phyloP scores from a whole-genome alignment of 768 basidiomycete genomes.

The Sporobolomyces pararoseus region DNA sequence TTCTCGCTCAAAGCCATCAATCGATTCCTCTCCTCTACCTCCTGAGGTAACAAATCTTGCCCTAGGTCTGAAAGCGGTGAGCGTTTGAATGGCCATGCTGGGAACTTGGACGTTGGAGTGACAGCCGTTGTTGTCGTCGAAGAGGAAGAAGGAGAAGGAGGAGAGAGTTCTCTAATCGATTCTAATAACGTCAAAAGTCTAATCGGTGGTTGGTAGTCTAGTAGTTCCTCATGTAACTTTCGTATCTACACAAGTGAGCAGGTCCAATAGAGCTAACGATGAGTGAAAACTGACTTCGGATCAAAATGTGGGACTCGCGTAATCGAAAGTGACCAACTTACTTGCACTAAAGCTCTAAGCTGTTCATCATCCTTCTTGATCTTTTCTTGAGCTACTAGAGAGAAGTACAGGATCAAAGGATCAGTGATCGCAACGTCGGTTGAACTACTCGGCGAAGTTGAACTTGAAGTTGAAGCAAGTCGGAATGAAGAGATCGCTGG shows the following conservation, averaged over 20 bases:
- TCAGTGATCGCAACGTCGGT: slow-evolving; percentile 47
- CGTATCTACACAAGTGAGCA: slow-evolving; percentile 51
- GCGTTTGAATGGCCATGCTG: slow-evolving; percentile 38
- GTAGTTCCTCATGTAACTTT: slow-evolving; percentile 54
- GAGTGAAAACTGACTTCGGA: slow-evolving; percentile 7
- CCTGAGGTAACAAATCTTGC: slow-evolving; percentile 42
- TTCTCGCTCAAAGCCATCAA: slow-evolving; percentile 20
- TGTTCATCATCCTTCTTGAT: slow-evolving; percentile 59
- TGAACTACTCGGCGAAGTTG: not conserved
- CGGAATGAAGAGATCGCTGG: not conserved
- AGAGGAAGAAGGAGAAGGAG: slow-evolving; percentile 8
- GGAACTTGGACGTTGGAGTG: not conserved
- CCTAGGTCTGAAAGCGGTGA: slow-evolving; percentile 40
- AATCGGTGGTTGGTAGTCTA: slow-evolving; percentile 57
- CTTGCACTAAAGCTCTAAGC: slow-evolving; percentile 58
- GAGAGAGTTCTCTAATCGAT: slow-evolving; percentile 34
- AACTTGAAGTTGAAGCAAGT: not conserved
- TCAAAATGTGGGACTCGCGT: not conserved
- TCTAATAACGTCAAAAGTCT: slow-evolving; percentile 49
- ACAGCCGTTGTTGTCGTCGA: not conserved
- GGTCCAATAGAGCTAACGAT: not conserved
- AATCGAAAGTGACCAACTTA: slow-evolving; percentile 42
- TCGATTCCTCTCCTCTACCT: slow-evolving; percentile 37
- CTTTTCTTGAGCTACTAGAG: slow-evolving; percentile 54
- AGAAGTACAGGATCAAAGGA: slow-evolving; percentile 56